Conservation (phyloP, 352 stramenopile genomes). For the Globisporangium paddicum region DNA sequence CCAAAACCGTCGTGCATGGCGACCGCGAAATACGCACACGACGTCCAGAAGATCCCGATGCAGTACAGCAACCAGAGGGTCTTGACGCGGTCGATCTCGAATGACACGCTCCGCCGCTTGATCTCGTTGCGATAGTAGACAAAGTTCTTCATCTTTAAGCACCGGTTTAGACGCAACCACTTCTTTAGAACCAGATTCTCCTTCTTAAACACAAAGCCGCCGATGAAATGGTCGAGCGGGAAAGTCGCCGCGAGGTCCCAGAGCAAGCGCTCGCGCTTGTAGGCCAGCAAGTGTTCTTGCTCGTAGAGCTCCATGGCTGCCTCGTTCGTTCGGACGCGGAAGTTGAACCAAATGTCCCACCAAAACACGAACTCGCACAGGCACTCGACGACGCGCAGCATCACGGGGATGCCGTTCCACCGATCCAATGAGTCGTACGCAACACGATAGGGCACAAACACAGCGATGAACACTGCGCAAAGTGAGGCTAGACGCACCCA, state of each 20-base stretch:
- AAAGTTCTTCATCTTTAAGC: slow-evolving; percentile 47
- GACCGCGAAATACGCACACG: slow-evolving; percentile 58
- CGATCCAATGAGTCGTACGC: slow-evolving; percentile 50
- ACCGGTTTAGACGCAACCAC: slow-evolving; percentile 52
- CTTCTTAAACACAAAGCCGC: slow-evolving; percentile 14
- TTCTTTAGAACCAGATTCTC: slow-evolving; percentile 4
- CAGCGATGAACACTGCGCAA: slow-evolving; percentile 41
- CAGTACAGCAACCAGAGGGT: slow-evolving; percentile 54
- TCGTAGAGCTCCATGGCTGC: slow-evolving; percentile 56
- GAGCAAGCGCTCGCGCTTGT: slow-evolving; percentile 47
- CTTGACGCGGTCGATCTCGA: slow-evolving; percentile 49
- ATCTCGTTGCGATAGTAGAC: slow-evolving; percentile 61
- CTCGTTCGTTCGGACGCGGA: slow-evolving; percentile 42
- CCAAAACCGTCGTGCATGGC: slow-evolving; percentile 52
- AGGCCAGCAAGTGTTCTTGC: slow-evolving; percentile 44
- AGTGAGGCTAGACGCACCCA: slow-evolving; percentile 46
- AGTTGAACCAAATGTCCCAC: slow-evolving; percentile 59
- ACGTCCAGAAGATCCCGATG: slow-evolving; percentile 60
- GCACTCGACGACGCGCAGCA: slow-evolving; percentile 26
- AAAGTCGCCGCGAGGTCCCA: slow-evolving; percentile 40
- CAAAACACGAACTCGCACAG: slow-evolving; percentile 46
- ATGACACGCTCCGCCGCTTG: slow-evolving; percentile 49
- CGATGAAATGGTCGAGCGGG: slow-evolving; percentile 40
- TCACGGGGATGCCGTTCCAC: slow-evolving; percentile 31
- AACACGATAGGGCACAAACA: slow-evolving; percentile 47